Evolutionary conservation across 1,284 basidiomycete species (phyloP).

Genomic region (Rhizoctonia solani): DNA sequence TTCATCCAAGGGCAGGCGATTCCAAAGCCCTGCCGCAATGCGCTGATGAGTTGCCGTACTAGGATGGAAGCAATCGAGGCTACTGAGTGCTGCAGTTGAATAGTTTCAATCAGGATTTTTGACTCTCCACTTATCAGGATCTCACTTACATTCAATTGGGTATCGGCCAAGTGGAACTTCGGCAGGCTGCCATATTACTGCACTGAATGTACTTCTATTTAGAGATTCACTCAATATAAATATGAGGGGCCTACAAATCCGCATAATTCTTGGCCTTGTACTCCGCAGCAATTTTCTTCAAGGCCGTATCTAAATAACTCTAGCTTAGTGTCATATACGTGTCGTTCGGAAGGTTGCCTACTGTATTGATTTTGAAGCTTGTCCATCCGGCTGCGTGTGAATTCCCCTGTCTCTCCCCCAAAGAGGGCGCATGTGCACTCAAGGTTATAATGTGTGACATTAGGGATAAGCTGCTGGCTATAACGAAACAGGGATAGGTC

Average conservation of each 20-base stretch:
- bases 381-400: conserved; percentile 47
- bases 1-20: conserved; percentile 43
- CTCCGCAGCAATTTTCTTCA: conserved; percentile 43
- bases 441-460: conserved; percentile 43
- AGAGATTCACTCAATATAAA: conserved; percentile 7
- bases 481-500: conserved; percentile 19
- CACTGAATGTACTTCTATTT: conserved; percentile 31
- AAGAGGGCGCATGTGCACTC: conserved; percentile 46
- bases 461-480: conserved; percentile 40
- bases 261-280: conserved; percentile 44
- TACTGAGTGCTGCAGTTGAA: conserved; percentile 42
- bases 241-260: conserved; percentile 43
- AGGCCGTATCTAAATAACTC: conserved; percentile 41
- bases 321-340: not conserved
- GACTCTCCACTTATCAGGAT: not conserved
- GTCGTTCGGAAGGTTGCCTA: not conserved
- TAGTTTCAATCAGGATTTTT: not conserved
- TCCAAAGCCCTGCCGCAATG: conserved; percentile 49
- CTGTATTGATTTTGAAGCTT: conserved; percentile 45
- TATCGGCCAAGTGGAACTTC: conserved; percentile 46
- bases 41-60: conserved; percentile 46
- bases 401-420: conserved; percentile 46
- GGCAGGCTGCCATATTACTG: conserved; percentile 46
- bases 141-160: conserved; percentile 43
- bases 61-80: conserved; percentile 50